Conservation (phyloP, 2,329 filamentous ascomycete genomes). For the Epichloe scottii region DNA sequence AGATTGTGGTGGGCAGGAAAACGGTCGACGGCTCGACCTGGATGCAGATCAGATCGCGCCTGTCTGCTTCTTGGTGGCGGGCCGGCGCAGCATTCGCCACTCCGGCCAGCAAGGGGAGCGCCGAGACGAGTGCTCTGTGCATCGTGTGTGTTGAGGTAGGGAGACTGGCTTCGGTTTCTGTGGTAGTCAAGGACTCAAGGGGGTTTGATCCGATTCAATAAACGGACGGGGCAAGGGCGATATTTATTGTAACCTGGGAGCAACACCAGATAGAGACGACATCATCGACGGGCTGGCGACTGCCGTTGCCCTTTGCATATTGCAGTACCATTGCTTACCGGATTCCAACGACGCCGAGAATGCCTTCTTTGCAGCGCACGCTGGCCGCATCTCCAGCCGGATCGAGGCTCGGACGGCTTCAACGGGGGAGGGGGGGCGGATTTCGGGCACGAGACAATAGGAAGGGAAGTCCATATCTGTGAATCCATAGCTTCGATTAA, state of each 20-base stretch:
- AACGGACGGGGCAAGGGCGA: neutral
- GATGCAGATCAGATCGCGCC: neutral
- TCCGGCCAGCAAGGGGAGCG: conserved; percentile 16
- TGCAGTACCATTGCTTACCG: neutral
- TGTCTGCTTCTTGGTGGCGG: neutral
- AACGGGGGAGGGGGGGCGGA: no score
- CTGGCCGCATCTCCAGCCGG: no score
- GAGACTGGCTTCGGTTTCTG: neutral
- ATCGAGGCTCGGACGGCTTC: no score
- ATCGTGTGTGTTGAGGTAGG: conserved; percentile 7
- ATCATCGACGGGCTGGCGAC: no score
- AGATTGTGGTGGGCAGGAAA: conserved; percentile 1
- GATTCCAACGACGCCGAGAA: neutral
- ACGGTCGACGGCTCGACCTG: neutral
- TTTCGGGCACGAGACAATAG: neutral
- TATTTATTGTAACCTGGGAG: neutral
- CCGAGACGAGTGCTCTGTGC: conserved; percentile 12
- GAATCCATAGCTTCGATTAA: neutral
- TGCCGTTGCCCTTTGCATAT: no score
- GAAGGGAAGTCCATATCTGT: neutral
- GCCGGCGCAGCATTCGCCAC: conserved; percentile 10
- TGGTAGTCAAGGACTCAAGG: neutral
- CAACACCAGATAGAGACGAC: no score
- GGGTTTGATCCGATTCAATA: neutral
- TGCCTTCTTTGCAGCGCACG: no score